A percentile compares a stretch with the other conserved stretches of the same genome.
Evolutionary conservation across 805 yeast genomes (phyloP).

Genomic region (Soucietia sequanensis): DNA sequence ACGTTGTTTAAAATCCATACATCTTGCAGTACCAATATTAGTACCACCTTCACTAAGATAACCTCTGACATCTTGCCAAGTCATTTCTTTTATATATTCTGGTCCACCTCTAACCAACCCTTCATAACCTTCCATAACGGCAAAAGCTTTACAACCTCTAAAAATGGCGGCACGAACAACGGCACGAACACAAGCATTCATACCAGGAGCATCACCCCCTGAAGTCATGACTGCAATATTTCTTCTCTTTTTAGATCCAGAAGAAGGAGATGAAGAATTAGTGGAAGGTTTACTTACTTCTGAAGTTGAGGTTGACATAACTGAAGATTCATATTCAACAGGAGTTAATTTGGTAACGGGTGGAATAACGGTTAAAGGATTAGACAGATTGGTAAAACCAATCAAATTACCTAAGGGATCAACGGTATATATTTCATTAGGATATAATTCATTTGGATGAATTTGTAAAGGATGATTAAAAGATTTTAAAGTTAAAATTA

Average conservation of each 20-base stretch:
- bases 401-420: conserved; percentile 84
- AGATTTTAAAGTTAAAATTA: conserved; percentile 33
- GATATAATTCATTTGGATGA: conserved; percentile 70
- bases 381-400: conserved; percentile 69
- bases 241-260: conserved; percentile 36
- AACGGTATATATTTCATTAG: conserved; percentile 69
- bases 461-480: conserved; percentile 46
- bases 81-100: conserved; percentile 65
- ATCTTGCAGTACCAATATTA: conserved; percentile 93
- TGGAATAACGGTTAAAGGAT: conserved; percentile 54
- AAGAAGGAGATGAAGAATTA: conserved; percentile 13
- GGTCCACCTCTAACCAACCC: conserved; percentile 90
- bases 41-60: conserved; percentile 94
- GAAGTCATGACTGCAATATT: conserved; percentile 95
- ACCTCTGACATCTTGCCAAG: conserved; percentile 95
- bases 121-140: conserved; percentile 91
- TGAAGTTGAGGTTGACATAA: conserved; percentile 6
- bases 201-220: conserved; percentile 99
- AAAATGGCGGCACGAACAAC: conserved; percentile 90
- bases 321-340: neutral
- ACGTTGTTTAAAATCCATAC: conserved; percentile 79
- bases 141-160: conserved; percentile 86
- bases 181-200: conserved; percentile 95
- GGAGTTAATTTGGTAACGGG: conserved; percentile 35
- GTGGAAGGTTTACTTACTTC: conserved; percentile 9